Percentiles rank a stretch among this genome's conserved stretches.
Conservation (phyloP, 164 flowering plant species). For the Annona squamosa region DNA sequence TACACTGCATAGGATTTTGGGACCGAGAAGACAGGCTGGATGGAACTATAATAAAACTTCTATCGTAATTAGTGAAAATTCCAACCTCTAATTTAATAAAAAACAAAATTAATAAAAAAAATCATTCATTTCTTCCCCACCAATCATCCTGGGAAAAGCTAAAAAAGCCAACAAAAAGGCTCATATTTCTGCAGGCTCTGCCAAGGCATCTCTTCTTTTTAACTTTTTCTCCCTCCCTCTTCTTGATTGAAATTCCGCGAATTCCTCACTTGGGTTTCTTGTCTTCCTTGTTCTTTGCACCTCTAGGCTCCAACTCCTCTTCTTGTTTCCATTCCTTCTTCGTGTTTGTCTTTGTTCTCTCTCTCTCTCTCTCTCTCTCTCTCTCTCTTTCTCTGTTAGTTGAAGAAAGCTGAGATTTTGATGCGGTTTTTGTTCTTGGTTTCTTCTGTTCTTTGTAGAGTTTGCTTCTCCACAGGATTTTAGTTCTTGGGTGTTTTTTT, state of each 20-base stretch:
- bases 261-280: slow-evolving; percentile 2
- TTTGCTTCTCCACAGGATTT: neutral
- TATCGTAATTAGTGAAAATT: neutral
- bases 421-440: neutral
- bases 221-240: slow-evolving; percentile 10
- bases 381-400: neutral
- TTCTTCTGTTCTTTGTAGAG: neutral
- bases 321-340: neutral
- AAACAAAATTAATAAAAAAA: neutral
- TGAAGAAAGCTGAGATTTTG: neutral
- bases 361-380: neutral
- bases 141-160: neutral
- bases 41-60: slow-evolving; percentile 1
- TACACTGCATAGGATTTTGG: slow-evolving; percentile 6
- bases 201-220: slow-evolving; percentile 5
- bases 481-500: slow-evolving; percentile 3
- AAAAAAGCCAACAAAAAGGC: neutral
- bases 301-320: neutral
- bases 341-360: neutral
- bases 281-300: neutral
- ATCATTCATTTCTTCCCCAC: neutral
- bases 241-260: neutral
- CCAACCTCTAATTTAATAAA: slow-evolving; percentile 4
- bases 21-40: slow-evolving; percentile 14
- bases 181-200: neutral